Evolutionary conservation across 306 rosid species (phyloP).

Genomic region (Fagus crenata): DNA sequence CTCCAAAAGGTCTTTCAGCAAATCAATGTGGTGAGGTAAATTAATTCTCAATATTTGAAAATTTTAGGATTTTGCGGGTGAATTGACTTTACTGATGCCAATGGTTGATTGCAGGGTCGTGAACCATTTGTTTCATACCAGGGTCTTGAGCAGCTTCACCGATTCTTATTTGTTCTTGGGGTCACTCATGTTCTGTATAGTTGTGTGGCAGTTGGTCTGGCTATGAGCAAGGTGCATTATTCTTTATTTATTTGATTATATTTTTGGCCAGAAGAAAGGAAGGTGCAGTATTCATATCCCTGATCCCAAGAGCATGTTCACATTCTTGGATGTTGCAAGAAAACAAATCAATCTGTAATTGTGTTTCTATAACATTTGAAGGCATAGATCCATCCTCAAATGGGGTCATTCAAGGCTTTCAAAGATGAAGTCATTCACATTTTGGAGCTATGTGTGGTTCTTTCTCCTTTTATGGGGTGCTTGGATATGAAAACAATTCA

Average conservation of each 20-base stretch:
- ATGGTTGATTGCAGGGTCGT: conserved; percentile 62
- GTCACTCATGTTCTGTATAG: conserved; percentile 93
- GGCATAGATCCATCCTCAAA: background rate
- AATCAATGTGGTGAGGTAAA: conserved; percentile 81
- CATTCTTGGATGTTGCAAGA: background rate
- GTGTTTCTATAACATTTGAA: background rate
- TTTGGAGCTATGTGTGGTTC: background rate
- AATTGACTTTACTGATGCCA: conserved; percentile 11
- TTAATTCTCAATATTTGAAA: conserved; percentile 8
- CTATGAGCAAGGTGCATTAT: conserved; percentile 74
- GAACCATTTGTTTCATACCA: conserved; percentile 97
- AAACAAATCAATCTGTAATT: background rate
- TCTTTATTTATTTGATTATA: no score
- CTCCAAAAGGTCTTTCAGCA: conserved; percentile 32
- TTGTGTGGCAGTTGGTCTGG: conserved; percentile 87
- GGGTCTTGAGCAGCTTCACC: conserved; percentile 95
- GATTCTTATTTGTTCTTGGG: conserved; percentile 91
- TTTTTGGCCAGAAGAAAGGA: background rate
- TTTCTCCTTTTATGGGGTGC: background rate
- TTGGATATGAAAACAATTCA: background rate
- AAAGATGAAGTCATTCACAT: background rate
- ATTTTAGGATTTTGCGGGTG: background rate
- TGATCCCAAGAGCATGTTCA: background rate
- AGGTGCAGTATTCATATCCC: conserved; percentile 33
- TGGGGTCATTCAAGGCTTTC: background rate